Evolutionary conservation across 73 alveolate genomes (phyloP).

Genomic region (Paramecium octaurelia): DNA sequence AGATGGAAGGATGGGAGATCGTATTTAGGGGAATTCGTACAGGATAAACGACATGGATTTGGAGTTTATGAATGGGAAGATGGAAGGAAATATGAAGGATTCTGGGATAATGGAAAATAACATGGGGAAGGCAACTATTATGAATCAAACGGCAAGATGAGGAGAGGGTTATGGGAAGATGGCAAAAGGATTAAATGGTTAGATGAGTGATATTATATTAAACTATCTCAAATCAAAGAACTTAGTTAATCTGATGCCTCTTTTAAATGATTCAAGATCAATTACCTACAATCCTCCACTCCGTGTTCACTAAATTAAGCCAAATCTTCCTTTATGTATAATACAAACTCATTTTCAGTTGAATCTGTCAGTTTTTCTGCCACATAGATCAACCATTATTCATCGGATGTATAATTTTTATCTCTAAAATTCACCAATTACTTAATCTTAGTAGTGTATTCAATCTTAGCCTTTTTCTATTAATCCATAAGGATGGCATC

Average conservation of each 20-base stretch:
- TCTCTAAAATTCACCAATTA: background rate
- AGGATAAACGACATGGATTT: constrained; percentile 82
- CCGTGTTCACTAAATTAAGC: background rate
- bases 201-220: constrained; percentile 3
- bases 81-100: constrained; percentile 64
- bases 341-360: background rate
- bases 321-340: background rate
- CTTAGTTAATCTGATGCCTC: background rate
- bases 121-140: constrained; percentile 58
- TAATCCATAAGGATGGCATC: background rate
- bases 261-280: background rate
- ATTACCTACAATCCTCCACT: background rate
- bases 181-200: constrained; percentile 42
- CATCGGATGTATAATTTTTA: constrained; percentile 12
- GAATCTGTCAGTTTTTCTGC: background rate
- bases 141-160: constrained; percentile 26
- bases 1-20: constrained; percentile 80
- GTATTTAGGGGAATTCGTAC: constrained; percentile 72
- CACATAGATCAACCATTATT: background rate
- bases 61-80: constrained; percentile 70
- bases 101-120: constrained; percentile 61
- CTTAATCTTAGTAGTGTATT: background rate
- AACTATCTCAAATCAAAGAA: constrained; percentile 15
- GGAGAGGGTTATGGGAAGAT: constrained; percentile 45
- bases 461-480: background rate